Percentiles rank a stretch among this genome's conserved stretches.
Conservation (phyloP, 257 asterid genomes). For the Paulownia fortunei region DNA sequence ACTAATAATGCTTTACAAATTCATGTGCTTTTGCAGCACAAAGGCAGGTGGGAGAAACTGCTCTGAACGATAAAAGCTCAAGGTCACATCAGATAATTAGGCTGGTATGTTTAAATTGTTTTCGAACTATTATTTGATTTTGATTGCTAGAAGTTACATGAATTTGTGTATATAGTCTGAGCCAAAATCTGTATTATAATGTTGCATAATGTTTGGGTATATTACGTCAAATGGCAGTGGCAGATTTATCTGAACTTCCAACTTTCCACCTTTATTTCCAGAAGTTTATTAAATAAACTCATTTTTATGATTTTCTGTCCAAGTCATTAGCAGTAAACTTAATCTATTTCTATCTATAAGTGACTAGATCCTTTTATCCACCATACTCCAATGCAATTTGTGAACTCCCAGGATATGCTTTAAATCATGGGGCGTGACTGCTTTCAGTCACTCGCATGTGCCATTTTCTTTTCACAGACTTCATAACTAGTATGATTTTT, state of each 20-base stretch:
- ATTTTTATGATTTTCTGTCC: neutral
- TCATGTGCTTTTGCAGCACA: constrained; percentile 71
- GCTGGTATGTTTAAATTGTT: constrained; percentile 62
- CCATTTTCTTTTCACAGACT: neutral
- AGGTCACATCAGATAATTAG: constrained; percentile 97
- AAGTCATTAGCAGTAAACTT: neutral
- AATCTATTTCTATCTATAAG: neutral
- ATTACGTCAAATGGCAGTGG: neutral
- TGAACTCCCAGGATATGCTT: neutral
- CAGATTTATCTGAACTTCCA: neutral
- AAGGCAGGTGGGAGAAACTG: constrained; percentile 96
- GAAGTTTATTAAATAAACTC: neutral
- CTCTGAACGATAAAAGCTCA: constrained; percentile 91
- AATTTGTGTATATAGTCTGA: constrained; percentile 4
- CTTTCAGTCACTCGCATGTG: neutral
- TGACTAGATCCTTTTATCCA: neutral
- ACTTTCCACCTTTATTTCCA: neutral
- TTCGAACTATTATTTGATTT: neutral
- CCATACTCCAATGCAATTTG: neutral
- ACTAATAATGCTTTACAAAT: constrained; percentile 11
- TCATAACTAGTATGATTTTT: neutral
- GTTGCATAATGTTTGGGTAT: neutral
- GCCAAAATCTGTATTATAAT: neutral
- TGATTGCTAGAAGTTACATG: neutral
- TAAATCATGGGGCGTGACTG: neutral